phyloP scores from a whole-genome alignment of 2,329 filamentous ascomycete species.

The Fusarium secorum region DNA sequence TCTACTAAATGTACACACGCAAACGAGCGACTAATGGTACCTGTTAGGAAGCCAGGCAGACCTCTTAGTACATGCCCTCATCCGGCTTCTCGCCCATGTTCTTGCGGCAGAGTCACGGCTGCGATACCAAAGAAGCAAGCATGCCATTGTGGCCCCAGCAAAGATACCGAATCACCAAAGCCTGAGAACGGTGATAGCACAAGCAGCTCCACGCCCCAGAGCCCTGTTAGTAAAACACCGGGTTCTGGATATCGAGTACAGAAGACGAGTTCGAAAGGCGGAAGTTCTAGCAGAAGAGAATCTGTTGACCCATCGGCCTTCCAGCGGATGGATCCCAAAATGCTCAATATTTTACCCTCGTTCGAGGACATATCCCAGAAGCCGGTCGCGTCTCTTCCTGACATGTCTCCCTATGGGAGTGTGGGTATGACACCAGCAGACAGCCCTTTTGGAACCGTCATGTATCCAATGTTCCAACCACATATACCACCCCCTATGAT shows the following conservation, averaged over 20 bases:
- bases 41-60: conserved; percentile 75
- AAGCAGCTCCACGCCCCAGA: conserved; percentile 41
- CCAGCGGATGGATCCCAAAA: conserved; percentile 61
- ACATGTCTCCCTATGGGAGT: conserved; percentile 40
- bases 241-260: conserved; percentile 54
- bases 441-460: conserved; percentile 37
- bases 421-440: conserved; percentile 42
- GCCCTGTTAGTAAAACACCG: conserved; percentile 43
- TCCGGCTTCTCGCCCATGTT: conserved; percentile 66
- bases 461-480: conserved; percentile 47
- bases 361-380: conserved; percentile 42
- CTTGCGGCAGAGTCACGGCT: conserved; percentile 69
- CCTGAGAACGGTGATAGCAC: conserved; percentile 39
- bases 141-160: conserved; percentile 59
- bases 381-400: conserved; percentile 35
- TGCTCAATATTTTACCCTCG: conserved; percentile 57
- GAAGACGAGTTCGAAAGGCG: conserved; percentile 51
- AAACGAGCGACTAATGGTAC: conserved; percentile 72
- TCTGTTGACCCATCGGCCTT: conserved; percentile 60
- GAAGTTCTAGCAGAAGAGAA: conserved; percentile 51
- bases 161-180: conserved; percentile 38
- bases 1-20: conserved; percentile 78
- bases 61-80: conserved; percentile 76
- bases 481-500: conserved; percentile 41
- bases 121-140: conserved; percentile 67